A percentile compares a stretch with the other conserved stretches of the same genome.
Evolutionary conservation across 2,329 filamentous ascomycete species (phyloP).

Genomic region (Myrmaecium sp.): DNA sequence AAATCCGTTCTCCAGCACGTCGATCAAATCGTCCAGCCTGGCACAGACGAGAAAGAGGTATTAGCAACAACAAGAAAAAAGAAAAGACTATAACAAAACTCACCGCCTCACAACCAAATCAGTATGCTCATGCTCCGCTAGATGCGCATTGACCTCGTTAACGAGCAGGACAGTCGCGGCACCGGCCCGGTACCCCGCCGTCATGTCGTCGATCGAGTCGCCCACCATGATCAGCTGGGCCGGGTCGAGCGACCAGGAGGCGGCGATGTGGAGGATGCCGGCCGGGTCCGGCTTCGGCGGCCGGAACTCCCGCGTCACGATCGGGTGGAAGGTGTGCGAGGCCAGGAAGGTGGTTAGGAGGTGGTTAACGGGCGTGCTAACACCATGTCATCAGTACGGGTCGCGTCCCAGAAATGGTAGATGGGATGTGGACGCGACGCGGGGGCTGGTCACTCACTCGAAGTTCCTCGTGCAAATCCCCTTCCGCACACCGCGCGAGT

Average conservation of each 20-base stretch:
- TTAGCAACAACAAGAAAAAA: not conserved
- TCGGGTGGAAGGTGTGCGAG: slow-evolving; percentile 51
- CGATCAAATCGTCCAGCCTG: slow-evolving; percentile 59
- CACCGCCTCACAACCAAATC: slow-evolving; percentile 48
- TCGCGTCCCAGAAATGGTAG: slow-evolving; percentile 3
- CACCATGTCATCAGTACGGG: not conserved
- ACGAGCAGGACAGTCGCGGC: slow-evolving; percentile 79
- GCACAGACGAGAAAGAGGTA: not conserved
- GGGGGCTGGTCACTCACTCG: slow-evolving; percentile 36
- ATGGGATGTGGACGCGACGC: not conserved
- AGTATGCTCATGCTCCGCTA: slow-evolving; percentile 57
- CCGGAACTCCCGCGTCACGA: slow-evolving; percentile 68
- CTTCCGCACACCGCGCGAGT: slow-evolving; percentile 48
- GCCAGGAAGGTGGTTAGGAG: slow-evolving; percentile 60
- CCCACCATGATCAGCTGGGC: slow-evolving; percentile 35
- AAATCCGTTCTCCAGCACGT: slow-evolving; percentile 60
- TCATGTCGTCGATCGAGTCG: slow-evolving; percentile 78
- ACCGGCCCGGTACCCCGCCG: slow-evolving; percentile 64
- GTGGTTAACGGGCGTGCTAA: slow-evolving; percentile 50
- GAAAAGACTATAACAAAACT: slow-evolving; percentile 2
- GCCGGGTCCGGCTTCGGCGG: slow-evolving; percentile 80
- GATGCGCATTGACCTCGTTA: slow-evolving; percentile 60
- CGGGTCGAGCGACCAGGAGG: slow-evolving; percentile 43
- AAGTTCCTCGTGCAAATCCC: slow-evolving; percentile 94
- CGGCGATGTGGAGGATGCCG: slow-evolving; percentile 73